Base-by-base conservation (phyloP, 345 rosid genomes). In the Lumnitzera racemosa region DNA sequence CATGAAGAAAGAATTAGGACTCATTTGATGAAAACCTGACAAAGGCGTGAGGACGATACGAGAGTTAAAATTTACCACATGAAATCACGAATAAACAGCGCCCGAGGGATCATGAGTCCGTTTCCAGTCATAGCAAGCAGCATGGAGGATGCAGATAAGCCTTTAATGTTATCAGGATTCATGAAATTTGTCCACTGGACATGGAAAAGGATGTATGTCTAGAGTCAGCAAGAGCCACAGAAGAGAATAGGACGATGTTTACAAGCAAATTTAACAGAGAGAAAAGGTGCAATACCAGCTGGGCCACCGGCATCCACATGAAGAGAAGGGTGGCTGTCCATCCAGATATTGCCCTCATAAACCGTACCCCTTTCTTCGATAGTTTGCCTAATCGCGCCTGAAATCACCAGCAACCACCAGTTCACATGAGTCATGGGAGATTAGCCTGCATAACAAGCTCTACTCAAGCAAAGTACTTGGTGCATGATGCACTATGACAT, bases 281-380 rank as follows among this genome's bases (percentile, higher is more conserved):
- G 43, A 6, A 46, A 41, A 10, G 47, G 47, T 53, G 36, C 24
- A 61, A 63, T 67, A 91, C 98, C 98, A 87, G 83, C 66, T 89
- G 96, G 2, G 95, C 69, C 59, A 91, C 87, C 50, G 95, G 92
- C 95, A 91, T 91, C 95, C 96, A 89, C 98, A 91, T 91, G 81
- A 91, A 91, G 64, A 91, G 89, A 68, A 91, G 84, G 15, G 98
- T 91, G 10, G 98, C 94, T 27, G 96, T 85, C 98, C 96, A 91
- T 70, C 98, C 98, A 70, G 94, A 85, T 77, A 85, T 50, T 55
- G 77, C 78, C 53, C 83, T 85, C 4, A 91, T 68, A 59, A 91
- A 78, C 70, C 71, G 83, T 61, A 74, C 84, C 58, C 83, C 83
- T 82, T 83, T 61, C 67, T 80, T 82, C 0, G 96, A 47, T 61